phyloP scores from a whole-genome alignment of 495 filamentous ascomycete species.

The Talaromyces thailandensis region DNA sequence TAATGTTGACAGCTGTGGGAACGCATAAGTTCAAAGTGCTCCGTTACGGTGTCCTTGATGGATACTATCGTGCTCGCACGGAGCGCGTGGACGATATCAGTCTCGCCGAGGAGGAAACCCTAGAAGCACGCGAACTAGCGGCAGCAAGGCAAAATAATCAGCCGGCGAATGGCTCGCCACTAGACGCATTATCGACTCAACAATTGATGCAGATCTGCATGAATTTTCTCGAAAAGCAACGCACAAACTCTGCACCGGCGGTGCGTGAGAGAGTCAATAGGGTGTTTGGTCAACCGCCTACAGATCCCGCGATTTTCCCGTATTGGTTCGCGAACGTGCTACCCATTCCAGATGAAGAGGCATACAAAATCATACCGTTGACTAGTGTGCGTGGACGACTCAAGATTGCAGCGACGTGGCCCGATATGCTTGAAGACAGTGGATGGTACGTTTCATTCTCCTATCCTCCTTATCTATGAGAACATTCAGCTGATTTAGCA shows the following conservation, averaged over 20 bases:
- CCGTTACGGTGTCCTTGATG: constrained; percentile 56
- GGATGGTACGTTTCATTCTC: constrained; percentile 51
- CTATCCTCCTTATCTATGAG: not conserved
- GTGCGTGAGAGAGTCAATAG: constrained; percentile 57
- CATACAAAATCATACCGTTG: constrained; percentile 62
- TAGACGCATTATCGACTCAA: constrained; percentile 59
- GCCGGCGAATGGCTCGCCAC: constrained; percentile 13
- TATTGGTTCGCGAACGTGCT: constrained; percentile 87
- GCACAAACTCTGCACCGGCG: constrained; percentile 59
- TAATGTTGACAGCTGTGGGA: constrained; percentile 67
- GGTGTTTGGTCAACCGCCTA: constrained; percentile 69
- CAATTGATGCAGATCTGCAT: constrained; percentile 55
- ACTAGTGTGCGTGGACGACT: constrained; percentile 70
- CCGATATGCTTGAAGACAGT: constrained; percentile 59
- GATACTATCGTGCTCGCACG: constrained; percentile 65
- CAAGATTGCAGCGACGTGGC: constrained; percentile 72
- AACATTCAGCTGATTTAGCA: not conserved
- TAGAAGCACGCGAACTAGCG: constrained; percentile 55
- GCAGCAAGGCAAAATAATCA: constrained; percentile 5
- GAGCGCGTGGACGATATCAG: constrained; percentile 72
- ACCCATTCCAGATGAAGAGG: constrained; percentile 67
- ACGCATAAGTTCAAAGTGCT: constrained; percentile 65
- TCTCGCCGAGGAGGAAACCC: constrained; percentile 68
- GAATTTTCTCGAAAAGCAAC: constrained; percentile 60
- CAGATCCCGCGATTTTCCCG: constrained; percentile 67